Evolutionary conservation across 257 asterid genomes (phyloP), one percentile per base, ranked within the genome.

Genomic region (Rubia yunnanensis): DNA sequence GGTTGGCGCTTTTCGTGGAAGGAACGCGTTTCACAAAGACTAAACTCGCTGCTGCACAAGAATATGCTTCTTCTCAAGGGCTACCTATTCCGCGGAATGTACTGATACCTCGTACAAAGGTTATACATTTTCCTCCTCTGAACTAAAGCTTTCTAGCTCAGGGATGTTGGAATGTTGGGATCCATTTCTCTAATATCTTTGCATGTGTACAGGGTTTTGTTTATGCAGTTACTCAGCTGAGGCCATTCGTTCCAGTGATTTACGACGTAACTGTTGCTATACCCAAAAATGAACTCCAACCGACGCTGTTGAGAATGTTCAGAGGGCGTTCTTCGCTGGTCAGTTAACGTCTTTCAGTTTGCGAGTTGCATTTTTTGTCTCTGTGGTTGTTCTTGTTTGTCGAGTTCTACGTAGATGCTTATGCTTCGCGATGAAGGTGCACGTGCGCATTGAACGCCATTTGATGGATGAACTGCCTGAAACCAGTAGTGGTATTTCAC

Each of bases 21-120:
- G 99, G 99, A 46, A 94, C 97, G 71, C 92, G 96, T 64, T 94
- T 94, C 71, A 94, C 99, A 0, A 87, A 85, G 76, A 89, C 96
- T 68, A 94, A 94, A 76, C 97, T 94, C 74, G 73, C 81, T 70
- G 96, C 95, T 28, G 97, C 99, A 68, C 97, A 88, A 69, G 95
- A 89, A 76, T 94, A 90, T 49, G 99, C 99, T 55, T 74, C 92
- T 67, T 83, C 90, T 44, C 64, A 74, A 7, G 95, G 96, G 68
- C 70, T 86, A 71, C 96, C 94, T 67, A 71, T 94, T 71, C 97
- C 99, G 59, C 81, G 81, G 78, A 88, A 94, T 81, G 96, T 94
- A 66, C 73, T 88, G 82, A 86, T 94, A 72, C 99, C 99, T 48
- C 96, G 99, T 60, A 94, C 97, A 10, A 94, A 94, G 99, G 99